phyloP scores from a whole-genome alignment of 805 yeast genomes.

The Yarrowia sp. region DNA sequence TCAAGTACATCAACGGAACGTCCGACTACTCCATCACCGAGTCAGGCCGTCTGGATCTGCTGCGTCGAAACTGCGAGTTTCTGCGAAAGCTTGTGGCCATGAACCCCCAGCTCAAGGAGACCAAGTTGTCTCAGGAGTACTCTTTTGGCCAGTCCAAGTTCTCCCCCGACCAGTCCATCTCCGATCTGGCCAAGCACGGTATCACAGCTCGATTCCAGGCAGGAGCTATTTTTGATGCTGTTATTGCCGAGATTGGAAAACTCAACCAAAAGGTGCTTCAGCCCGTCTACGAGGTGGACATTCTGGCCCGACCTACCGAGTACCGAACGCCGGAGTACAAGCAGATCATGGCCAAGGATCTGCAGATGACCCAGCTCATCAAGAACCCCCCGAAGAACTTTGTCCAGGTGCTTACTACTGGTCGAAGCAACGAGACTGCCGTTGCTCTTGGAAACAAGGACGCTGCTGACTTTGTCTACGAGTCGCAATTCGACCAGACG shows the following conservation, averaged over 20 bases:
- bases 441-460: neutral
- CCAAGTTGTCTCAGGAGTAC: slow-evolving; percentile 10
- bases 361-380: slow-evolving; percentile 7
- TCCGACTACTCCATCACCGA: slow-evolving; percentile 18
- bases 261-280: neutral
- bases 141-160: neutral
- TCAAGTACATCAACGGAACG: slow-evolving; percentile 15
- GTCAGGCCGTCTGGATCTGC: neutral
- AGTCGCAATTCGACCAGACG: neutral
- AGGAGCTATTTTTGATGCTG: slow-evolving; percentile 5
- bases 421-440: neutral
- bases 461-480: slow-evolving; percentile 16
- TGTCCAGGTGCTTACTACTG: neutral
- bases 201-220: slow-evolving; percentile 1
- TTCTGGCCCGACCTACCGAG: slow-evolving; percentile 7
- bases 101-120: neutral
- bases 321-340: slow-evolving; percentile 11
- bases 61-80: slow-evolving; percentile 21
- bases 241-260: neutral
- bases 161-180: neutral
- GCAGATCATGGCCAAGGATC: neutral
- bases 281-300: neutral
- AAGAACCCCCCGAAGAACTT: slow-evolving; percentile 1
- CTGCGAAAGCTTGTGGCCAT: neutral
- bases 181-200: neutral